Conservation (phyloP, 1,284 basidiomycete species). For the Tranzscheliella williamsii region DNA sequence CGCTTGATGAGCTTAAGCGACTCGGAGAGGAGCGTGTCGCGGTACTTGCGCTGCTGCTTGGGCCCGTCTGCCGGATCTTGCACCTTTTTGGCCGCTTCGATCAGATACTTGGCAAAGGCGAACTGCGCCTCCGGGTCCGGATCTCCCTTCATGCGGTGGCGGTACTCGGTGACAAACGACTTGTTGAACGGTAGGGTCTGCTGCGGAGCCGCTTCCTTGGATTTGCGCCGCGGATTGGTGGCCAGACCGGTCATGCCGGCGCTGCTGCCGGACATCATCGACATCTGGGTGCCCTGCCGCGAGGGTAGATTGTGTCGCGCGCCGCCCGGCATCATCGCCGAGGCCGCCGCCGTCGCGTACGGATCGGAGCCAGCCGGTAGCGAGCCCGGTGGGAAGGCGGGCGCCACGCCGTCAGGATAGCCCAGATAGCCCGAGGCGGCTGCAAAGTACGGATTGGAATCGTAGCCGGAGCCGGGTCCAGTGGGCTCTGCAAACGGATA, state of each 20-base stretch:
- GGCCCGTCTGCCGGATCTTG: constrained; percentile 54
- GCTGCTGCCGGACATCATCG: constrained; percentile 25
- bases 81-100: constrained; percentile 92
- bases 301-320: constrained; percentile 13
- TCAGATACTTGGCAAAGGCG: constrained; percentile 92
- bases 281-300: constrained; percentile 37
- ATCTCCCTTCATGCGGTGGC: constrained; percentile 93
- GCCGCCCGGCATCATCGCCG: constrained; percentile 21
- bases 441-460: constrained; percentile 45
- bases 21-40: constrained; percentile 83
- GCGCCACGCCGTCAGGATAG: constrained; percentile 34
- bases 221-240: constrained; percentile 36
- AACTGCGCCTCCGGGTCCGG: constrained; percentile 99
- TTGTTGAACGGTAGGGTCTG: constrained; percentile 69
- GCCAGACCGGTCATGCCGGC: constrained; percentile 11
- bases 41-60: constrained; percentile 70
- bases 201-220: constrained; percentile 43
- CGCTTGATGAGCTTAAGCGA: constrained; percentile 89
- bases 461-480: constrained; percentile 11
- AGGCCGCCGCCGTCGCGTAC: constrained; percentile 7
- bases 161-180: constrained; percentile 95
- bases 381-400: constrained; percentile 27
- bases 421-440: constrained; percentile 44
- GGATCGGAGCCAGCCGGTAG: constrained; percentile 7
- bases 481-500: constrained; percentile 26